A percentile compares a stretch with the other conserved stretches of the same genome.
These are phyloP conservation scores for Dioszegia crocea DNA, from an alignment of 768 basidiomycete genomes.

Conservation along the genomic window DNA sequence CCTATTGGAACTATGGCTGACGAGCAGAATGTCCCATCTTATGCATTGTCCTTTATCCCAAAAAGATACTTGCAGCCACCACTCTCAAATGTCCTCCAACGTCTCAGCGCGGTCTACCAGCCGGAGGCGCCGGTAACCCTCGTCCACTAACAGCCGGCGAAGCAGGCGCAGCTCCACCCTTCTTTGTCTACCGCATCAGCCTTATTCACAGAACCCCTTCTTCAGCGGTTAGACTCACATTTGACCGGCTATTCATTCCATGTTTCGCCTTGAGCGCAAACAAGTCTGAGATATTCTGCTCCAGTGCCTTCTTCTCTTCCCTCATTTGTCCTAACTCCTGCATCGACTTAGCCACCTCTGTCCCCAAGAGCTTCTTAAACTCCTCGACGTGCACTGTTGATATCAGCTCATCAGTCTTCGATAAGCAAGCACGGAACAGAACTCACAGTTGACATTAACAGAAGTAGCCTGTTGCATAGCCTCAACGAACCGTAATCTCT, in stretches of 20 bases:
- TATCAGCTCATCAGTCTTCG: not conserved
- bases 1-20: no score
- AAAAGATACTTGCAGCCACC: no score
- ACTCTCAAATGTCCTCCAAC: no score
- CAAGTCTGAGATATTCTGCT: conserved; percentile 46
- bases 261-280: conserved; percentile 49
- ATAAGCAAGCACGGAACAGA: conserved; percentile 15
- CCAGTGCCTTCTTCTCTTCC: conserved; percentile 46
- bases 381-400: conserved; percentile 73
- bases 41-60: no score
- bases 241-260: conserved; percentile 16
- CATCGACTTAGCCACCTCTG: conserved; percentile 70
- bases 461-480: conserved; percentile 92
- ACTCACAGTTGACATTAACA: conserved; percentile 72
- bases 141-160: conserved; percentile 8
- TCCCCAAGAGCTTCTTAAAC: conserved; percentile 73
- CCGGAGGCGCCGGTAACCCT: conserved; percentile 18
- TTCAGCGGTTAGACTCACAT: conserved; percentile 19
- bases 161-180: not conserved
- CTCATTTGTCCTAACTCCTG: conserved; percentile 58
- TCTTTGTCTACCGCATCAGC: conserved; percentile 2
- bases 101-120: conserved; percentile 1
- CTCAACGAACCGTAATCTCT: conserved; percentile 78
- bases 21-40: no score
- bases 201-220: not conserved